Conservation (phyloP, 1,284 basidiomycete species). For the Boletus sp. region DNA sequence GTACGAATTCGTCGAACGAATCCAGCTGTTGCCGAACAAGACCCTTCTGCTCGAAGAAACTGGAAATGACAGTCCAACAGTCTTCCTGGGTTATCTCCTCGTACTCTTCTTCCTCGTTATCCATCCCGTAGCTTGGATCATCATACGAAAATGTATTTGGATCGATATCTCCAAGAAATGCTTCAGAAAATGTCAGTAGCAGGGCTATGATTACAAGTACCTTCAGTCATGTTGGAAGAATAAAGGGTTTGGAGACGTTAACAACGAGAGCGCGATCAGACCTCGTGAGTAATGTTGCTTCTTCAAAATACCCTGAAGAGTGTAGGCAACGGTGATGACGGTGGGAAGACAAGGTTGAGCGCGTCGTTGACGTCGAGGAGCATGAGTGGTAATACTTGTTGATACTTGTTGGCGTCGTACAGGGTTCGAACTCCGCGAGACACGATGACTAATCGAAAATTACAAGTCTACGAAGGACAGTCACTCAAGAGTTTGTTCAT, state of each 20-base stretch:
- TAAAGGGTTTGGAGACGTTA: background rate
- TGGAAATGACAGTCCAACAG: conserved; percentile 93
- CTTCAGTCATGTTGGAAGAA: conserved; percentile 36
- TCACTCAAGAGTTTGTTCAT: conserved; percentile 48
- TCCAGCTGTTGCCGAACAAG: conserved; percentile 97
- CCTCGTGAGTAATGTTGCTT: background rate
- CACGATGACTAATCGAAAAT: conserved; percentile 12
- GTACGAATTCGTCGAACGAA: conserved; percentile 98
- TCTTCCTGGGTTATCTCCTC: conserved; percentile 90
- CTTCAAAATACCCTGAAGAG: background rate
- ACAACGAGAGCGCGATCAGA: background rate
- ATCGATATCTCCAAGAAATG: conserved; percentile 39
- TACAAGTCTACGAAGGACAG: conserved; percentile 20
- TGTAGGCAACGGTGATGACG: conserved; percentile 5
- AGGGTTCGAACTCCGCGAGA: conserved; percentile 17
- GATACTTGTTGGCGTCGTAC: conserved; percentile 18
- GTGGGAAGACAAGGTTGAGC: conserved; percentile 14
- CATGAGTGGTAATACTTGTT: conserved; percentile 29
- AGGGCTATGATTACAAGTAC: conserved; percentile 36
- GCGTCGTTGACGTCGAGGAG: conserved; percentile 19
- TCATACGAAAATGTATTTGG: conserved; percentile 56
- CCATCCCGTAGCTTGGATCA: conserved; percentile 52
- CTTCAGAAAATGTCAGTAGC: conserved; percentile 27
- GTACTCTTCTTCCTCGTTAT: conserved; percentile 62
- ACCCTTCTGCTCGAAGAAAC: conserved; percentile 97